Base-by-base conservation (phyloP, 2,329 filamentous ascomycete species). In the Pseudogymnoascus sp. region DNA sequence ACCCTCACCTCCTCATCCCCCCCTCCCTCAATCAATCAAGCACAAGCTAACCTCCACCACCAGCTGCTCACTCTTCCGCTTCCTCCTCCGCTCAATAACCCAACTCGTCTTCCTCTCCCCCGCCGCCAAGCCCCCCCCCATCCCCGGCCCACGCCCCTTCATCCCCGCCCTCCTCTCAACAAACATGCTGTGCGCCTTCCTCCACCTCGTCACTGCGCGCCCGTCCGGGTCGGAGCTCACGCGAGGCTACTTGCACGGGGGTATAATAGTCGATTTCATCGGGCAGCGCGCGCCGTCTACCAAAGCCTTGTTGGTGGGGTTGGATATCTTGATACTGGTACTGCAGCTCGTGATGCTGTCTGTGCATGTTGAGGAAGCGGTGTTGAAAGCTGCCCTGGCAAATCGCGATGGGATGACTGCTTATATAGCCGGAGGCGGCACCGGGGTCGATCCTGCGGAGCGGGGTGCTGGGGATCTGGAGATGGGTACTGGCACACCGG, bases 71-170 rank as follows among this genome's bases (percentile, higher is more conserved):
- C 81, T 88, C 71, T 80, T 86, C 69, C 83, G 84, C 57, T 80
- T 89, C 64, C 71, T 85, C 62, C 74, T 88, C 59, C 83, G 86
- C 66, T 78, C 81, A 63, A 70, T 83, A 60, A 79, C 81, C 42
- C 86, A 89, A 73, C 81, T 84, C 69, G 77, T 86, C 68, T 87
- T 86, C 72, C 80, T 88, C 45, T 85, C 84, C 6, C 86, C 86
- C 5, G 76, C 82, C 67, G 54, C 65, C 42, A 74, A 73, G 63
- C 83, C 84, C 51, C 77, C 85, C 39, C 75, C 81, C 61, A 78
- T 84, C 66, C 82, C 83, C n/a, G 73, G 74, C 62, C 80, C 79
- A 59, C 79, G 80, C 16, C 77, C 82, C 1, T 84, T 86, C 67
- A 79, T 87, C 60, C 77, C 84, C 57, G 80, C 82, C 61, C 79